A percentile compares a stretch with the other conserved stretches of the same genome.
phyloP scores from a whole-genome alignment of 345 rosid species.

The Geranium brycei region DNA sequence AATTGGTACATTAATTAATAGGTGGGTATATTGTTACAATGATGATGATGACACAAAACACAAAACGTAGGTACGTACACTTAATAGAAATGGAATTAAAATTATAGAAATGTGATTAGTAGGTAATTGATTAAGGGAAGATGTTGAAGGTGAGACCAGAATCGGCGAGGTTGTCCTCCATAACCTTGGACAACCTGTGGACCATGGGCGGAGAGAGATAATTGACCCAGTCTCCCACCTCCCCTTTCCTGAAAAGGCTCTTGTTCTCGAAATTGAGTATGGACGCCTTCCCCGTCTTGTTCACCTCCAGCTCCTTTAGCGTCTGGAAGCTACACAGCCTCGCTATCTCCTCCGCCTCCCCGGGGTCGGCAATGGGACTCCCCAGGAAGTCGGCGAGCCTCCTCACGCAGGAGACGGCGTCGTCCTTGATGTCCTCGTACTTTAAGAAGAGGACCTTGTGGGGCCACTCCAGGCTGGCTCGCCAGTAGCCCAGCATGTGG shows the following conservation, averaged over 20 bases:
- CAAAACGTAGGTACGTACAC: too few relatives aligned
- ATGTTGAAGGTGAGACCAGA: conserved; percentile 13
- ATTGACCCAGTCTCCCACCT: conserved; percentile 17
- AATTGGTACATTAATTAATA: too few relatives aligned
- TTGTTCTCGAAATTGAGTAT: conserved; percentile 3
- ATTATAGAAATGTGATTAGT: too few relatives aligned
- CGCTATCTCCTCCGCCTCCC: conserved; percentile 11
- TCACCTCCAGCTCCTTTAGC: conserved; percentile 16
- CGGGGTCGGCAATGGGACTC: conserved; percentile 4
- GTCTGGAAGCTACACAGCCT: conserved; percentile 12
- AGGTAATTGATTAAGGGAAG: not conserved
- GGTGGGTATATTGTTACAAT: too few relatives aligned
- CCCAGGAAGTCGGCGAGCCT: conserved; percentile 15
- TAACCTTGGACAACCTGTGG: not conserved
- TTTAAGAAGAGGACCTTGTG: conserved; percentile 18
- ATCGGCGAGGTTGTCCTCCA: conserved; percentile 10
- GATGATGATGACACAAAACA: too few relatives aligned
- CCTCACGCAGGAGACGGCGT: conserved; percentile 11
- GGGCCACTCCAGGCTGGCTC: conserved; percentile 15
- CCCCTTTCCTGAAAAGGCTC: conserved; percentile 12
- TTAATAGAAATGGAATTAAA: too few relatives aligned
- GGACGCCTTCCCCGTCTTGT: conserved; percentile 3
- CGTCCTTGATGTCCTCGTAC: conserved; percentile 30
- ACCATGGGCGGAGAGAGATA: conserved; percentile 10
- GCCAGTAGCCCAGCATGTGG: conserved; percentile 26